Evolutionary conservation across 352 stramenopile genomes (phyloP), one percentile per base, ranked within the genome.

Genomic region (Pythium guiyangense): DNA sequence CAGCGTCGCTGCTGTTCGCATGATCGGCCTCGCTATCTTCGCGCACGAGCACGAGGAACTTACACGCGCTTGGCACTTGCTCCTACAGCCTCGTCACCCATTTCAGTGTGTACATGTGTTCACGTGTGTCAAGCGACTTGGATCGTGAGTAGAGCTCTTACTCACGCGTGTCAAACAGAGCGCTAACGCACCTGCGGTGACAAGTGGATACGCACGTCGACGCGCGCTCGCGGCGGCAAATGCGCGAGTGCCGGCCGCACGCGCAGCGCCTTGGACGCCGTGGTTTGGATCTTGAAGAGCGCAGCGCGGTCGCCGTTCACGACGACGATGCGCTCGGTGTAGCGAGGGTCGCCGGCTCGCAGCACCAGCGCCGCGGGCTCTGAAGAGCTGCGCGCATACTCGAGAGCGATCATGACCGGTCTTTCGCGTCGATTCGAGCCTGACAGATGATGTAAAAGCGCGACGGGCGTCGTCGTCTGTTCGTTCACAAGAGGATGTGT

Each of bases 231-330:
- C 25, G 64, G 34, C 14, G 37, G 6, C 6, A 69, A 12, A 15
- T 64, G 2, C 0, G 62, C 67, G 0, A 79, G 25, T 25, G 64
- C 52, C 1, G 69, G 71, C 14, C 64, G 69, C 45, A 81, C 71
- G 22, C 74, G 69, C 14, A 84, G 68, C 27, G 64, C 69, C 18
- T 54, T 64, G 43, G 70, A 66, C 6, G 59, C 64, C 22, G 71
- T 79, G 60, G 67, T 66, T 44, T 79, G 74, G 27, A 84, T 63
- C 59, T 82, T 82, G 59, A 79, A 74, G 17, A 82, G 54, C 25
- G 59, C 58, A 22, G 27, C 15, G 27, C 18, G 9, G 42, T 63
- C 60, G 40, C 35, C 57, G 46, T 69, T 69, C 9, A 22, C 29
- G n/a, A 69, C 29, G 0, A 27, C 22, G 31, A 72, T 15, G 11